Evolutionary conservation across 2,329 filamentous ascomycete species (phyloP).

Genomic region (Colletotrichum sp.): DNA sequence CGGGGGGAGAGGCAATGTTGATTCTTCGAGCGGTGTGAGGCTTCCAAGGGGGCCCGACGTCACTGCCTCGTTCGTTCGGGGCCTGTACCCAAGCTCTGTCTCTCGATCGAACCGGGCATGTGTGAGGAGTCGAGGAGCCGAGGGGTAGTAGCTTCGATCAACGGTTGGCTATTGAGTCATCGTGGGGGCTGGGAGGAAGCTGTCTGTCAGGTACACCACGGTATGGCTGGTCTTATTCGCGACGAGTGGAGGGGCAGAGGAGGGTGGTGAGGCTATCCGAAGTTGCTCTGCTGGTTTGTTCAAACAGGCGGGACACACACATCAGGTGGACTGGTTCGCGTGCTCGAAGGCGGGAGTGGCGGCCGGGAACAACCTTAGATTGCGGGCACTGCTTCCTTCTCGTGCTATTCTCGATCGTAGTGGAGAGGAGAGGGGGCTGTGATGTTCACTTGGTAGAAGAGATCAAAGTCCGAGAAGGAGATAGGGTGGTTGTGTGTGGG

Average conservation of each 20-base stretch:
- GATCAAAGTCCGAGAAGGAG: background rate
- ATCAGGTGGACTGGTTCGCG: background rate
- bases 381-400: background rate
- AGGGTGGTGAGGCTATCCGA: background rate
- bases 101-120: background rate
- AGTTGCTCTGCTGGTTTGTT: background rate
- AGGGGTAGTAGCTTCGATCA: background rate
- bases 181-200: background rate
- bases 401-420: background rate
- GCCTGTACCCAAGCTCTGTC: background rate
- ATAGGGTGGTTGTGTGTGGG: background rate
- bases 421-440: background rate
- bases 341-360: slow-evolving; percentile 6
- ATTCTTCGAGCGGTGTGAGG: background rate
- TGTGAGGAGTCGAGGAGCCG: background rate
- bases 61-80: background rate
- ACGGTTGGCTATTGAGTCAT: background rate
- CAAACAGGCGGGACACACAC: background rate
- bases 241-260: background rate
- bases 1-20: background rate
- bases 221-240: background rate
- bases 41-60: background rate
- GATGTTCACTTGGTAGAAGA: background rate
- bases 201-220: background rate
- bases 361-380: slow-evolving; percentile 9